Evolutionary conservation across 108 stramenopile species (phyloP).

Genomic region (Skeletonema tropicum): DNA sequence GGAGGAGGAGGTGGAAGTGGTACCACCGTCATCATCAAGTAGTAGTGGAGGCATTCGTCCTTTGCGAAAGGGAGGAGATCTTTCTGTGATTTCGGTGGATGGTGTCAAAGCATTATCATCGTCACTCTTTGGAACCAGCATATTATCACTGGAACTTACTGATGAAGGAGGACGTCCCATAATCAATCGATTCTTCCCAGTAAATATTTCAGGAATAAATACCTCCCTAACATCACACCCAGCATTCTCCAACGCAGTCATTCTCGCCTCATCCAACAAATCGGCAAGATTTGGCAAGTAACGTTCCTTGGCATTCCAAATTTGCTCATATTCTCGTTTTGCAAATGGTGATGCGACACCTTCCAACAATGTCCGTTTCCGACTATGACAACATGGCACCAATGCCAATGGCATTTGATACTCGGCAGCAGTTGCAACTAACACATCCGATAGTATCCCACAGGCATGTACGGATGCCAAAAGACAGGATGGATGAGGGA

Average conservation of each 20-base stretch:
- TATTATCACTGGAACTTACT: neutral
- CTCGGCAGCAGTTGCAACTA: conserved; percentile 52
- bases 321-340: conserved; percentile 34
- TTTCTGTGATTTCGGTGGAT: neutral
- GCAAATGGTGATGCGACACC: conserved; percentile 38
- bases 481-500: conserved; percentile 53
- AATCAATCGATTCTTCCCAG: conserved; percentile 64
- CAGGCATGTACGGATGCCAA: conserved; percentile 67
- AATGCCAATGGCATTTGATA: conserved; percentile 58
- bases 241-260: conserved; percentile 48
- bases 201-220: conserved; percentile 54
- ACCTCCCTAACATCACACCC: conserved; percentile 49
- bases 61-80: neutral
- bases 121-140: neutral
- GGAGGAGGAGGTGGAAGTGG: neutral
- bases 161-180: conserved; percentile 52
- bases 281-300: conserved; percentile 54
- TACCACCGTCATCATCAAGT: neutral
- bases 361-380: conserved; percentile 26
- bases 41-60: conserved; percentile 32
- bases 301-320: conserved; percentile 24
- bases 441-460: conserved; percentile 56
- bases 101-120: neutral
- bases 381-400: conserved; percentile 68
- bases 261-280: conserved; percentile 51